Conservation (phyloP, 1,284 basidiomycete genomes). For the Malassezia furfur region DNA sequence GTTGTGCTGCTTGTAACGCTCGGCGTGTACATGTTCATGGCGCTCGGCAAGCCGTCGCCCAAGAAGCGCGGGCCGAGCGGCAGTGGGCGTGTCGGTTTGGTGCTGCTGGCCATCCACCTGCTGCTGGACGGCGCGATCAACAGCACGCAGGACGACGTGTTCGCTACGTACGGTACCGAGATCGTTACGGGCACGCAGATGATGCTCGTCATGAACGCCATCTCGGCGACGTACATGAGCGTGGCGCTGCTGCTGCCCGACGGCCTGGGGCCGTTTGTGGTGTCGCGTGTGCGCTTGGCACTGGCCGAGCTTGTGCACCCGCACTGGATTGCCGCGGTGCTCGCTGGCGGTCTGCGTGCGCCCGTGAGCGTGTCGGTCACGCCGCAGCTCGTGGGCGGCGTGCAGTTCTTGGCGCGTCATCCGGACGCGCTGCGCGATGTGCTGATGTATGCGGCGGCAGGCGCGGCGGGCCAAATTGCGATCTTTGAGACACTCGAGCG, state of each 20-base stretch:
- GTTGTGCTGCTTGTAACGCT: constrained; percentile 60
- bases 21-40: constrained; percentile 94
- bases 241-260: constrained; percentile 56
- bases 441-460: constrained; percentile 74
- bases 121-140: constrained; percentile 86
- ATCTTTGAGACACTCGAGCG: constrained; percentile 96
- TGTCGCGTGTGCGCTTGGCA: neutral
- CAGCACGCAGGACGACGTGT: constrained; percentile 97
- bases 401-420: constrained; percentile 64
- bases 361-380: neutral
- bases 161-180: constrained; percentile 56
- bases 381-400: constrained; percentile 53
- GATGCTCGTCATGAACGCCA: constrained; percentile 95
- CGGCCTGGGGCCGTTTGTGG: constrained; percentile 29
- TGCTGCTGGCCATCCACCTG: constrained; percentile 73
- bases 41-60: constrained; percentile 47
- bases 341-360: neutral
- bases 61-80: constrained; percentile 37
- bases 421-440: constrained; percentile 70
- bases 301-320: constrained; percentile 7
- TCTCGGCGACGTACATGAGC: constrained; percentile 49
- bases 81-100: constrained; percentile 48
- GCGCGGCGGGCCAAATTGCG: constrained; percentile 88
- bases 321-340: constrained; percentile 12
- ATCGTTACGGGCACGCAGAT: constrained; percentile 83